Conservation (phyloP, 1,284 basidiomycete species). For the Microbotryum intermedium region DNA sequence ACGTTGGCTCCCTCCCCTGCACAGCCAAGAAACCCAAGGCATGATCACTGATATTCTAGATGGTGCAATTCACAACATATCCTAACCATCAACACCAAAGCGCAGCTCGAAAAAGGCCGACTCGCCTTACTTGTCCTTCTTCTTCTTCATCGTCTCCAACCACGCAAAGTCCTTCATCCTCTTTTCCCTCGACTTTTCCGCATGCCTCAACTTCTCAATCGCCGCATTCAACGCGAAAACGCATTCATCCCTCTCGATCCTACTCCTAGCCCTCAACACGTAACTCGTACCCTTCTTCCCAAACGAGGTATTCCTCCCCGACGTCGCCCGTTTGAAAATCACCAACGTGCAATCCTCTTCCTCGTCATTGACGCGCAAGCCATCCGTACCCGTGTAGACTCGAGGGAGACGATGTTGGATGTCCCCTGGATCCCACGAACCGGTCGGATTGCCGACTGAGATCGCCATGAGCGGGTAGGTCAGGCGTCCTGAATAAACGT, state of each 20-base stretch:
- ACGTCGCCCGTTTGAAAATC: conserved; percentile 14
- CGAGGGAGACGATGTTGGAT: conserved; percentile 24
- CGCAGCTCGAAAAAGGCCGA: no score
- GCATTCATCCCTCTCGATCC: conserved; percentile 26
- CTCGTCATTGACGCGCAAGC: conserved; percentile 26
- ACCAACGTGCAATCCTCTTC: conserved; percentile 32
- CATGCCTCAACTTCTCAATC: conserved; percentile 20
- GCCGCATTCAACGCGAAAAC: conserved; percentile 29
- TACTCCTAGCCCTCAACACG: conserved; percentile 29
- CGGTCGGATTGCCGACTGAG: background rate
- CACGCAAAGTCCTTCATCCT: conserved; percentile 25
- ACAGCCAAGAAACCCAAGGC: conserved; percentile 74
- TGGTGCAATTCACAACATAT: no score
- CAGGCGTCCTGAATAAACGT: conserved; percentile 28
- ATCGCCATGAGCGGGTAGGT: conserved; percentile 13
- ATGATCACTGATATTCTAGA: conserved; percentile 6
- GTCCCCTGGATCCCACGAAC: conserved; percentile 19
- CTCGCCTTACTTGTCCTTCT: background rate
- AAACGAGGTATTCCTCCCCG: conserved; percentile 9
- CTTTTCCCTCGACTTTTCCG: conserved; percentile 23
- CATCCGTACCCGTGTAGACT: conserved; percentile 26
- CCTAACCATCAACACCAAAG: no score
- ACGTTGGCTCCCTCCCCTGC: conserved; percentile 4
- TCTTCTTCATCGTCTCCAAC: conserved; percentile 7
- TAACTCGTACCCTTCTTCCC: conserved; percentile 14